Base-by-base conservation (phyloP, 148 eudicot genomes). In the Vaccinium vitisidaea region DNA sequence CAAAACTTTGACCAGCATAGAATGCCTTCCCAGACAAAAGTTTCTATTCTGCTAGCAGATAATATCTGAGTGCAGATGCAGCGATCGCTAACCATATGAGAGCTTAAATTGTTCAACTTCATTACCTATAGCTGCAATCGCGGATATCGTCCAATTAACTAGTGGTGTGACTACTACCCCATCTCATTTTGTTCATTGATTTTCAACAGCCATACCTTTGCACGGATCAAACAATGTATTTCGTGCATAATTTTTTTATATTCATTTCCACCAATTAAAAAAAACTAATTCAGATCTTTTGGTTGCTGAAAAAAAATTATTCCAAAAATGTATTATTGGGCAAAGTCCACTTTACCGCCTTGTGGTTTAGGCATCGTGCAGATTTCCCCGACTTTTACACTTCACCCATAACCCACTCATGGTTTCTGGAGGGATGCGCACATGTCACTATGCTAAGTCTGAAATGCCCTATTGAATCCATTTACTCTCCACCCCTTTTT, bases 21-120 rank as follows among this genome's bases (percentile, higher is more conserved):
- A 52, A 70, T 69, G 84, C 27, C 16, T 80, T 80, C 49, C 14
- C 70, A 16, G 21, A 52, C 19, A 59, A 80, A 58, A 78, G 7
- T 78, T 52, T 10, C n/a, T 15, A 14, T 15, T 39, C 39, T 74
- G 50, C 77, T 74, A 36, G 50, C 39, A 36, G n/a, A 74, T 32
- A 43, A 78, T 13, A 52, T 63, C 19, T 48, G 8, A 53, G 61
- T 27, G 39, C 8, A 78, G 21, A 78, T 46, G 55, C n/a, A 53
- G 16, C 13, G n/a, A 25, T 78, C 53, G 19, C 56, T 13, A 52
- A 78, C 19, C 43, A 50, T 53, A 23, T 16, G 80, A 78, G n/a
- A 15, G 80, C n/a, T 53, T 8, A 27, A 78, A 53, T 23, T 77
- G 46, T 43, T 36, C 49, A 73, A 32, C 76, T 18, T 16, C 49